These are phyloP conservation scores for Aspergillus pseudoterreus DNA, from an alignment of 2,329 filamentous ascomycete species.

Conservation along the genomic window DNA sequence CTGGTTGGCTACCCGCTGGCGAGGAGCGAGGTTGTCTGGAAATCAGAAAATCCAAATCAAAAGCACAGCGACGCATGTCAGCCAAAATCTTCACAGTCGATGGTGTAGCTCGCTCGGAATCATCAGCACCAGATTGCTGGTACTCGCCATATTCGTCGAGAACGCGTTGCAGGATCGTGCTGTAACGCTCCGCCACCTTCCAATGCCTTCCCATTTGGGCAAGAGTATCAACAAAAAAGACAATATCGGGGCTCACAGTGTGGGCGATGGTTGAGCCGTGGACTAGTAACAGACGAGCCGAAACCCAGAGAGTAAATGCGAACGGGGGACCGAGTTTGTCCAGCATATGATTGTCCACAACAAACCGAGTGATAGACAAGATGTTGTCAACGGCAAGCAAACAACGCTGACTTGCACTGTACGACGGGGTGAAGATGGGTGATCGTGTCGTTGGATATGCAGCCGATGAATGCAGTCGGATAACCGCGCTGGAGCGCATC, in stretches of 20 bases:
- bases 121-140: constrained; percentile 56
- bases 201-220: constrained; percentile 77
- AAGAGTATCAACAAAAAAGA: constrained; percentile 77
- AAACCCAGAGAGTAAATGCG: constrained; percentile 90
- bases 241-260: constrained; percentile 73
- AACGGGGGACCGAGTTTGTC: constrained; percentile 83
- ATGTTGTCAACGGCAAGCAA: constrained; percentile 80
- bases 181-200: constrained; percentile 82
- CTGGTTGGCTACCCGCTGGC: constrained; percentile 32
- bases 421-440: constrained; percentile 84
- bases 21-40: constrained; percentile 65
- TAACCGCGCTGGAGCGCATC: constrained; percentile 58
- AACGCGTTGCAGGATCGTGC: constrained; percentile 72
- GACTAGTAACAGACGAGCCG: constrained; percentile 78
- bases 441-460: constrained; percentile 88
- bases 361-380: constrained; percentile 71
- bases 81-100: constrained; percentile 82
- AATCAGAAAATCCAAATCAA: constrained; percentile 86
- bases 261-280: constrained; percentile 87
- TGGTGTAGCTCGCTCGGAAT: constrained; percentile 71
- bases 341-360: constrained; percentile 69
- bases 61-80: constrained; percentile 87
- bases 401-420: constrained; percentile 78
- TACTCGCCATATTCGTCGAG: constrained; percentile 82
- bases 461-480: constrained; percentile 85